A percentile compares a stretch with the other conserved stretches of the same genome.
Evolutionary conservation across 108 stramenopile genomes (phyloP).

Genomic region (Fragilariopsis cylindrus): DNA sequence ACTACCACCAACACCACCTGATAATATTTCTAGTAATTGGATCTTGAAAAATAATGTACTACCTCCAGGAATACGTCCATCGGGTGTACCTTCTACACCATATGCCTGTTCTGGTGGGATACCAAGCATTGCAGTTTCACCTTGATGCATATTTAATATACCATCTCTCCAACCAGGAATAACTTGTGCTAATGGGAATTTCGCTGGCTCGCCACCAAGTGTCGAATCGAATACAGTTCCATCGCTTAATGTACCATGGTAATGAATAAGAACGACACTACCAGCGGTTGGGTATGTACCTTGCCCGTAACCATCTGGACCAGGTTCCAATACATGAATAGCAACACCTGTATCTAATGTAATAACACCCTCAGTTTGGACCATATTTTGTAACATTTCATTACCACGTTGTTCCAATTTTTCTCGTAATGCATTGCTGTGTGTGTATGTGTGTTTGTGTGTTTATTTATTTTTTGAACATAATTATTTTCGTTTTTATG

Average conservation of each 20-base stretch:
- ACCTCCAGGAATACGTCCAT: slow-evolving; percentile 83
- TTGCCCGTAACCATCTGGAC: slow-evolving; percentile 67
- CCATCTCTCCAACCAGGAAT: slow-evolving; percentile 81
- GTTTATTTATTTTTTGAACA: not conserved
- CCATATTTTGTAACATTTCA: slow-evolving; percentile 78
- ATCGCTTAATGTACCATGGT: slow-evolving; percentile 85
- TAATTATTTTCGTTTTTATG: not conserved
- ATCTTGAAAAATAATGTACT: slow-evolving; percentile 87
- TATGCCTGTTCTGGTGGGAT: slow-evolving; percentile 81
- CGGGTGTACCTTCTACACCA: slow-evolving; percentile 76
- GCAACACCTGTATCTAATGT: slow-evolving; percentile 65
- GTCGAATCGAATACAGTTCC: slow-evolving; percentile 86
- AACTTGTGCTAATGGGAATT: slow-evolving; percentile 67
- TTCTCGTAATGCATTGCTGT: slow-evolving; percentile 63
- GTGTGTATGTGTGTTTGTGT: not conserved
- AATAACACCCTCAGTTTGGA: slow-evolving; percentile 55
- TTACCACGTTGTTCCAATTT: slow-evolving; percentile 66
- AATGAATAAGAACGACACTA: slow-evolving; percentile 74
- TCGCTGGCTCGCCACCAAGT: slow-evolving; percentile 69
- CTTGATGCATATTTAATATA: slow-evolving; percentile 77
- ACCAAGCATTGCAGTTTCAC: slow-evolving; percentile 87
- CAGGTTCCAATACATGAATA: slow-evolving; percentile 71
- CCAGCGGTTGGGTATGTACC: slow-evolving; percentile 66
- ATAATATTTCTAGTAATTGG: slow-evolving; percentile 77
- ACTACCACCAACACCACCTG: slow-evolving; percentile 67